Evolutionary conservation across 1,139 yeast genomes (phyloP), one percentile per base, ranked within the genome.

Genomic region (Blastobotrys illinoisensis): DNA sequence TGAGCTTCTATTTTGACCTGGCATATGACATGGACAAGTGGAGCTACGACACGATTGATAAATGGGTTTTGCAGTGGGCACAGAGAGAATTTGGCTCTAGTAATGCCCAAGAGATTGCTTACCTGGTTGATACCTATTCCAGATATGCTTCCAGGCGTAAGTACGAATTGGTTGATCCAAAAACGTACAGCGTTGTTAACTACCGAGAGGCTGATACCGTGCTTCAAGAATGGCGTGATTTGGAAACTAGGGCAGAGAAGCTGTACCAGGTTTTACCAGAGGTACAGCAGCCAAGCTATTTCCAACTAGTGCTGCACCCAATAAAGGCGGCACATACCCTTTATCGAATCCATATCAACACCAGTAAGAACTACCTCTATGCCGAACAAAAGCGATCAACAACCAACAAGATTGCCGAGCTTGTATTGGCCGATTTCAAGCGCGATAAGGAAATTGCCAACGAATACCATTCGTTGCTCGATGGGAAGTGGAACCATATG

Each of bases 401-500:
- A 16, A 40, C 62, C 9, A 60, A 60, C 49, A 44, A 49, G 40
- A 21, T 48, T 43, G 60, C 58, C 3, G 36, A 44, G 24, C 24
- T 45, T 9, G 61, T 58, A 5, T 47, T 57, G 9, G 55, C 57
- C 7, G 47, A 46, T 5, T 53, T 59, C 44, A 54, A 57, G 16
- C 49, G 32, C 3, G 62, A 60, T 47, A 50, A 54, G 44, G 52
- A 56, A 32, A 24, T 58, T 20, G 47, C 52, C n/a, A 46, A 49
- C n/a, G 53, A 54, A 32, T 58, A 58, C 46, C 59, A 58, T 26
- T 50, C 47, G 6, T 36, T 58, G 46, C 49, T 58, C 5, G 60
- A 50, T 47, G 62, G 62, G 20, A 60, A 60, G 28, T 60, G 62
- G 62, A 55, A 60, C 46, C 62, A 59, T 43, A 59, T 60, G 58